A percentile compares a stretch with the other conserved stretches of the same genome.
phyloP scores from a whole-genome alignment of 208 protist species.

The Lotmaria passim region DNA sequence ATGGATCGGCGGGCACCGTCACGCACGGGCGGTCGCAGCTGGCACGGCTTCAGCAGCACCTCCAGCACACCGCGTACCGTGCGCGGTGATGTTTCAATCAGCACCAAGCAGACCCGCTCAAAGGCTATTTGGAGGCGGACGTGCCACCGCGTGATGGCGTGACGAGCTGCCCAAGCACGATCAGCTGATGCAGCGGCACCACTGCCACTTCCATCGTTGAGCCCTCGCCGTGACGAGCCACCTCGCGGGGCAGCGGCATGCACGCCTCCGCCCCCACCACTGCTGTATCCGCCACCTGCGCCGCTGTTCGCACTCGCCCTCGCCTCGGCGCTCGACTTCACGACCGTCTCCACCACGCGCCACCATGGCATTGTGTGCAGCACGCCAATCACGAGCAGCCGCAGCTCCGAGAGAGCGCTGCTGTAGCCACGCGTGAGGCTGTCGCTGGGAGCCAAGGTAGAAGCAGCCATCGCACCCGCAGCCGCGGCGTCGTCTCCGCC shows the following conservation, averaged over 20 bases:
- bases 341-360: constrained; percentile 67
- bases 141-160: constrained; percentile 69
- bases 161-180: constrained; percentile 14
- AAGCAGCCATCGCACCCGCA: background rate
- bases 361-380: constrained; percentile 86
- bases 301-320: background rate
- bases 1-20: constrained; percentile 62
- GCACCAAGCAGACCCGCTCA: constrained; percentile 69
- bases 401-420: constrained; percentile 47
- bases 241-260: background rate
- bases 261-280: background rate
- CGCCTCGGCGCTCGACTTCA: background rate
- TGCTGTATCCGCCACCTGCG: background rate
- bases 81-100: constrained; percentile 68
- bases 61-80: constrained; percentile 76
- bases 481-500: background rate
- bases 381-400: constrained; percentile 71
- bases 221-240: background rate
- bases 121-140: constrained; percentile 71
- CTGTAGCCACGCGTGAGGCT: constrained; percentile 18
- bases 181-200: constrained; percentile 4
- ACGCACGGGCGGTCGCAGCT: constrained; percentile 54
- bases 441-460: too few relatives aligned
- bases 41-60: constrained; percentile 74
- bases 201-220: background rate